These are phyloP conservation scores for Escallonia herrerae DNA, from an alignment of 129 eudicot species.

Conservation along the genomic window DNA sequence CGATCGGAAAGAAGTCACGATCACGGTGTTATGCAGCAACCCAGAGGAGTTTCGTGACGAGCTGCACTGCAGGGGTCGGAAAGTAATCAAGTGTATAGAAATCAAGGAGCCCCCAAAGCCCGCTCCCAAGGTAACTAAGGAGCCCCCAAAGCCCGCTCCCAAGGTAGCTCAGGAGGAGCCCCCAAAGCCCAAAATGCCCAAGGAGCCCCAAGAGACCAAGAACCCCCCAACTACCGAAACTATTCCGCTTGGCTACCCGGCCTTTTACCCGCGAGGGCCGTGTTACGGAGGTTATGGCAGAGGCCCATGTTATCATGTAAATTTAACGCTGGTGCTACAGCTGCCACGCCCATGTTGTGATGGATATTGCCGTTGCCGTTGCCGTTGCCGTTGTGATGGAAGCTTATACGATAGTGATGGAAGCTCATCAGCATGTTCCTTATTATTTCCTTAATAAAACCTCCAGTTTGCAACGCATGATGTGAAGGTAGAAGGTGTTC, in stretches of 20 bases:
- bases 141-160: conserved; percentile 10
- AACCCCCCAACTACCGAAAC: no score
- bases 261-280: conserved; percentile 14
- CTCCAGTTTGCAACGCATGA: no score
- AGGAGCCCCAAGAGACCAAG: no score
- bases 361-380: no score
- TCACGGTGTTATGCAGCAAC: conserved; percentile 55
- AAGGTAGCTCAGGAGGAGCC: neutral
- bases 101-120: conserved; percentile 31
- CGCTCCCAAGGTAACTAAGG: no score
- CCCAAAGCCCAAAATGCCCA: conserved; percentile 11
- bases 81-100: conserved; percentile 43
- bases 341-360: conserved; percentile 27
- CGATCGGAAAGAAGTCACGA: conserved; percentile 37
- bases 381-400: conserved; percentile 10
- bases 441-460: no score
- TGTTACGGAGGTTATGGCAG: conserved; percentile 41
- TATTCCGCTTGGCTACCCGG: no score
- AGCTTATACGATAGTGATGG: conserved; percentile 32
- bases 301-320: conserved; percentile 32
- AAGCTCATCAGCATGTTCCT: conserved; percentile 31
- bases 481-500: no score
- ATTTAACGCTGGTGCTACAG: conserved; percentile 23
- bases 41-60: conserved; percentile 50
- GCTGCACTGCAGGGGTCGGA: conserved; percentile 42